These are phyloP conservation scores for Coemansia sp. DNA, from an alignment of 192 early-diverging fungal genomes.

Conservation along the genomic window DNA sequence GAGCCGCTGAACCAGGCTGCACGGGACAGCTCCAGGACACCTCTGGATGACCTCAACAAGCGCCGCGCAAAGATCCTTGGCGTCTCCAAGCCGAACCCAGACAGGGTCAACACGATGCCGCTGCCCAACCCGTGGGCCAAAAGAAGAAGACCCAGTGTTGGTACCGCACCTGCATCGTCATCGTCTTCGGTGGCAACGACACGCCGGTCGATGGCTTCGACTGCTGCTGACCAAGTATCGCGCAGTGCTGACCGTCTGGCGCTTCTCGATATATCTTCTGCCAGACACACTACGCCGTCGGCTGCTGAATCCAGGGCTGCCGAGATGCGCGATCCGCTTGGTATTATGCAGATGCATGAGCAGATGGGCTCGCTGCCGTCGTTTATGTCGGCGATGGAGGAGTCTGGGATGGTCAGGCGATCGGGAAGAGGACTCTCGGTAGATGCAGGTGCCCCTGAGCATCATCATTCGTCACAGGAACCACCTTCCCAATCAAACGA, in stretches of 20 bases:
- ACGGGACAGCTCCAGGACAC: slow-evolving; percentile 19
- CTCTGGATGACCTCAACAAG: slow-evolving; percentile 47
- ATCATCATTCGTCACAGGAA: neutral
- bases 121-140: slow-evolving; percentile 54
- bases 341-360: slow-evolving; percentile 1
- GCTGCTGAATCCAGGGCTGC: neutral
- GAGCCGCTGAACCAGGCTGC: slow-evolving; percentile 42
- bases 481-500: neutral
- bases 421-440: neutral
- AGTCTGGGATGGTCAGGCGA: neutral
- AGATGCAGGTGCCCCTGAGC: neutral
- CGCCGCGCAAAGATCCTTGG: slow-evolving; percentile 43
- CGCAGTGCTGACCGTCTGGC: slow-evolving; percentile 38
- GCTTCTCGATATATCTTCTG: slow-evolving; percentile 32
- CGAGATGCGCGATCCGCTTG: slow-evolving; percentile 13
- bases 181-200: too few species aligned
- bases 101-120: slow-evolving; percentile 43
- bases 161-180: neutral
- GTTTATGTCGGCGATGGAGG: slow-evolving; percentile 3
- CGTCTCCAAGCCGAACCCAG: slow-evolving; percentile 32
- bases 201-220: slow-evolving; percentile 9
- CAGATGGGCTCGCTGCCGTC: slow-evolving; percentile 10
- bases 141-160: neutral
- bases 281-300: slow-evolving; percentile 2
- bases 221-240: slow-evolving; percentile 34